Percentiles rank a stretch among this genome's conserved stretches.
Evolutionary conservation across 2,329 filamentous ascomycete species (phyloP).

Genomic region (Trichoderma koningiopsis): DNA sequence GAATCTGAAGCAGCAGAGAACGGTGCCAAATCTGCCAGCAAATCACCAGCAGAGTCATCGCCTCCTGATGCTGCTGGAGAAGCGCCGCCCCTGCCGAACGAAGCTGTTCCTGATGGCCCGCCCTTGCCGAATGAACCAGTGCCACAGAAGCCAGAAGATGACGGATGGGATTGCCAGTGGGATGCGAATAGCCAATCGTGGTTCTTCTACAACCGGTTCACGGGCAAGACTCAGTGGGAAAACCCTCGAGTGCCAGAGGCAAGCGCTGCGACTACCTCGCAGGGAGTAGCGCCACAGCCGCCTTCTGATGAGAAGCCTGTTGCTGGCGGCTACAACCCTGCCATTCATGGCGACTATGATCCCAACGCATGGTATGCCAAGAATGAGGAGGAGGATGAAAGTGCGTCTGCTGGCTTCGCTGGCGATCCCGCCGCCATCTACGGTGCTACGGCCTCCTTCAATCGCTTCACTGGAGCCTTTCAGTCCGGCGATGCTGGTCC

Average conservation of each 20-base stretch:
- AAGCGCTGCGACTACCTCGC: slow-evolving; percentile 28
- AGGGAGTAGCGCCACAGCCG: slow-evolving; percentile 33
- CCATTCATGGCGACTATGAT: slow-evolving; percentile 95
- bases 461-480: slow-evolving; percentile 85
- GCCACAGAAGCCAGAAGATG: slow-evolving; percentile 58
- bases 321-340: slow-evolving; percentile 86
- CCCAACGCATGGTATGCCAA: slow-evolving; percentile 93
- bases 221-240: slow-evolving; percentile 76
- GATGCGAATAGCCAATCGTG: slow-evolving; percentile 68
- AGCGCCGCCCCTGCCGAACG: slow-evolving; percentile 43
- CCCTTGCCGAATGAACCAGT: slow-evolving; percentile 48
- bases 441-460: slow-evolving; percentile 75
- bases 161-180: slow-evolving; percentile 83
- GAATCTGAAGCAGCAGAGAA: slow-evolving; percentile 26
- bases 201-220: slow-evolving; percentile 86
- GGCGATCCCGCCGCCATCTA: slow-evolving; percentile 57
- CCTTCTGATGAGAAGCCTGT: slow-evolving; percentile 45
- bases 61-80: slow-evolving; percentile 29
- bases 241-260: slow-evolving; percentile 73
- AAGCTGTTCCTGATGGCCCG: slow-evolving; percentile 37
- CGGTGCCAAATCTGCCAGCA: slow-evolving; percentile 20
- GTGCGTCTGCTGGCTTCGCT: slow-evolving; percentile 34
- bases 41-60: slow-evolving; percentile 13
- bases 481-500: slow-evolving; percentile 68
- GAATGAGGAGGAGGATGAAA: slow-evolving; percentile 43